A percentile compares a stretch with the other conserved stretches of the same genome.
phyloP scores from a whole-genome alignment of 768 basidiomycete species.

The Amanita polypyramis region DNA sequence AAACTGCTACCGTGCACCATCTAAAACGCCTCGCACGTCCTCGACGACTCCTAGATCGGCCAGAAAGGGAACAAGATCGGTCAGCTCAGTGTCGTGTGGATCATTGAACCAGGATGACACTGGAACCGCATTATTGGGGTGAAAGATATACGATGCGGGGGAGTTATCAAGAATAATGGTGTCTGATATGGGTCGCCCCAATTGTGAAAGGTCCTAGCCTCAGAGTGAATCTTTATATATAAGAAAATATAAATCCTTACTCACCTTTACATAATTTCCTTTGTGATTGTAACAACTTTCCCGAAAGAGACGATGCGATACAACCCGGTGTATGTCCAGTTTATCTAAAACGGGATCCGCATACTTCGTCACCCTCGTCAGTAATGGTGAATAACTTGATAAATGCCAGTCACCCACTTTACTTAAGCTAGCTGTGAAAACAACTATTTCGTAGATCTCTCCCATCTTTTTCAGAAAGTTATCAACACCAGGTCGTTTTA shows the following conservation, averaged over 20 bases:
- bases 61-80: slow-evolving; percentile 91
- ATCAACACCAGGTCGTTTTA: slow-evolving; percentile 97
- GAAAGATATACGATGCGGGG: slow-evolving; percentile 98
- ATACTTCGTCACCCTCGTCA: slow-evolving; percentile 45
- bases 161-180: slow-evolving; percentile 99
- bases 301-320: slow-evolving; percentile 88
- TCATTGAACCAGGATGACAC: slow-evolving; percentile 99
- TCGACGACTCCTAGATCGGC: slow-evolving; percentile 75
- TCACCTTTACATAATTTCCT: slow-evolving; percentile 97
- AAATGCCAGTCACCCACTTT: slow-evolving; percentile 48
- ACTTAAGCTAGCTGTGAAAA: slow-evolving; percentile 96
- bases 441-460: slow-evolving; percentile 94
- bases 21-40: slow-evolving; percentile 87
- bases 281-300: slow-evolving; percentile 99
- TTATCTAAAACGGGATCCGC: slow-evolving; percentile 98
- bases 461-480: slow-evolving; percentile 97
- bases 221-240: slow-evolving; percentile 5
- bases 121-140: slow-evolving; percentile 97
- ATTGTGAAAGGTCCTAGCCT: slow-evolving; percentile 84
- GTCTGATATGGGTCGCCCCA: slow-evolving; percentile 88
- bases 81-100: slow-evolving; percentile 95
- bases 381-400: background rate
- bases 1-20: slow-evolving; percentile 56
- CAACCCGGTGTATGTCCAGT: slow-evolving; percentile 85
- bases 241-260: slow-evolving; percentile 10